A percentile compares a stretch with the other conserved stretches of the same genome.
Evolutionary conservation across 345 rosid genomes (phyloP).

Genomic region (Punica granatum): DNA sequence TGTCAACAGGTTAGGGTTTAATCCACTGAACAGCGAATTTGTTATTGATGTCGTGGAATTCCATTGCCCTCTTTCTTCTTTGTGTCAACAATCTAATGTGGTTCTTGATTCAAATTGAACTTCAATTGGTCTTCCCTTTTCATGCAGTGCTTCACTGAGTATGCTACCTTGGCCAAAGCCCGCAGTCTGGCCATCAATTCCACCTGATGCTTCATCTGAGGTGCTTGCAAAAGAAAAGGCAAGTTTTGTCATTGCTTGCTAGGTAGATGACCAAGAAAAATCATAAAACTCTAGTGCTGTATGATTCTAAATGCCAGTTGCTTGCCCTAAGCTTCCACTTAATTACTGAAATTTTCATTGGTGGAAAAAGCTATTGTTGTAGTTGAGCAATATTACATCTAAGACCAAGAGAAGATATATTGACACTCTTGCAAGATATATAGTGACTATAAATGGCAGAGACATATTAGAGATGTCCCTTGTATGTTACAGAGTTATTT

Average conservation of each 20-base stretch:
- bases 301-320: not conserved
- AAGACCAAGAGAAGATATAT: not conserved
- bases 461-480: too few relatives aligned
- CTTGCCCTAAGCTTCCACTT: not conserved
- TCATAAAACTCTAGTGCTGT: not conserved
- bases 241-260: slow-evolving; percentile 13
- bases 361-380: not conserved
- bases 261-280: not conserved
- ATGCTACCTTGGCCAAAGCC: slow-evolving; percentile 99
- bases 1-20: slow-evolving; percentile 60
- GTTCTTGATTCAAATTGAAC: not conserved
- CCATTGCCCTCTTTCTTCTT: not conserved
- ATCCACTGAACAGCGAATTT: not conserved
- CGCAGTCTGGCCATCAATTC: slow-evolving; percentile 89
- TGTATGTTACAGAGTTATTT: not conserved
- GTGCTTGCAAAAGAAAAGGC: slow-evolving; percentile 96
- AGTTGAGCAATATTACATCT: not conserved
- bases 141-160: slow-evolving; percentile 89
- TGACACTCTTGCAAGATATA: not conserved
- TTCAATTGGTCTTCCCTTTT: slow-evolving; percentile 11
- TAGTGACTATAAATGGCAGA: not conserved
- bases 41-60: not conserved
- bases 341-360: not conserved
- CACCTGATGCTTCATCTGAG: slow-evolving; percentile 65
- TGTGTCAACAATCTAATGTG: not conserved